Conservation (phyloP, 305 asterid genomes). For the Rubia peregrina region DNA sequence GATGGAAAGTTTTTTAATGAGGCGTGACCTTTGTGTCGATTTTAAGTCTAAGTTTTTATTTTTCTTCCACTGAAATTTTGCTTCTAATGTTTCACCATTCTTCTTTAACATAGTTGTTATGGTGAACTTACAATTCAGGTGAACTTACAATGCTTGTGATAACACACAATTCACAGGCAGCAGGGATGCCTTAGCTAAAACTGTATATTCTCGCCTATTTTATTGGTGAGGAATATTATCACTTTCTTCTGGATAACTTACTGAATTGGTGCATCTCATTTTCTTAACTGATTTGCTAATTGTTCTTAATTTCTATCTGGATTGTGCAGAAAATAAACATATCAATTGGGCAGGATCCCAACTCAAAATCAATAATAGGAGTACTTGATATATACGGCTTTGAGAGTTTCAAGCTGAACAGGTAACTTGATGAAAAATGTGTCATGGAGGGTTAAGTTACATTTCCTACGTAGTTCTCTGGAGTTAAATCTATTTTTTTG, state of each 20-base stretch:
- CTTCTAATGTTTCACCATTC: too few species aligned
- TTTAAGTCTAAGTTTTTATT: too few species aligned
- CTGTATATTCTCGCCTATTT: constrained; percentile 81
- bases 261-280: constrained; percentile 10
- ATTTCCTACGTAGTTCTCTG: constrained; percentile 17
- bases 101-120: too few species aligned
- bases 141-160: too few species aligned
- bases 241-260: constrained; percentile 4
- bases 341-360: constrained; percentile 99
- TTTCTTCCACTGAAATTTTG: too few species aligned
- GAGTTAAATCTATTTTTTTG: constrained; percentile 17
- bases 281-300: constrained; percentile 22
- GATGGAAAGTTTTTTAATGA: too few species aligned
- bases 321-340: constrained; percentile 87
- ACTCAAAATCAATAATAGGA: constrained; percentile 92
- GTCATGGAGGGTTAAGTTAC: constrained; percentile 2
- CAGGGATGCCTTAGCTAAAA: constrained; percentile 98
- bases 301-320: constrained; percentile 46
- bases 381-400: constrained; percentile 99
- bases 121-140: too few species aligned
- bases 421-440: constrained; percentile 41
- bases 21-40: too few species aligned
- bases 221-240: constrained; percentile 59
- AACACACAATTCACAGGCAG: constrained; percentile 39
- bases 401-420: constrained; percentile 92